These are phyloP conservation scores for Amylostereum chailletii DNA, from an alignment of 1,284 basidiomycete genomes.

Conservation along the genomic window DNA sequence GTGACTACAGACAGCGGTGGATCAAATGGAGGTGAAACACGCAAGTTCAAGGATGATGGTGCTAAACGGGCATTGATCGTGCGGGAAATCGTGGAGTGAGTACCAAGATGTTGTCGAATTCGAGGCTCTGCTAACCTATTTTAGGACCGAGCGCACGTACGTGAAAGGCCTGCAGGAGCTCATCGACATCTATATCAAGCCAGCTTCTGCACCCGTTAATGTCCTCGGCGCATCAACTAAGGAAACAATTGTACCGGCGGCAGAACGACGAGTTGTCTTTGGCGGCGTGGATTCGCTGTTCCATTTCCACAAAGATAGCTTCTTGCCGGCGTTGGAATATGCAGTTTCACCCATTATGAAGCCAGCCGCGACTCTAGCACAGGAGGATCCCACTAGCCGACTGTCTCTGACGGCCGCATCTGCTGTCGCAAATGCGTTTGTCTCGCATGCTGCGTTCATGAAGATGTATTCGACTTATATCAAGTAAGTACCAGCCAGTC, in stretches of 20 bases:
- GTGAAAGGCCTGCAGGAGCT: constrained; percentile 89
- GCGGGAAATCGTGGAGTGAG: constrained; percentile 81
- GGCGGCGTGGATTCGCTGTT: constrained; percentile 86
- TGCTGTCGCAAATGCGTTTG: constrained; percentile 83
- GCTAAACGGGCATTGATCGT: constrained; percentile 72
- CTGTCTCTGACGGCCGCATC: constrained; percentile 72
- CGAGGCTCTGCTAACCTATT: constrained; percentile 13
- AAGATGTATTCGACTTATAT: constrained; percentile 96
- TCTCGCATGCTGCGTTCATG: constrained; percentile 92
- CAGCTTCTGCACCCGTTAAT: constrained; percentile 66
- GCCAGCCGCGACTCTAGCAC: constrained; percentile 31
- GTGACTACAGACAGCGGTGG: constrained; percentile 66
- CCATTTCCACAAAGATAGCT: constrained; percentile 87
- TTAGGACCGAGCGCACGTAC: constrained; percentile 91
- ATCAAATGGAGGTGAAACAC: constrained; percentile 50
- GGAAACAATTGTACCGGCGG: constrained; percentile 79
- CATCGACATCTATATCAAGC: constrained; percentile 91
- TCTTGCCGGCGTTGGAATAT: constrained; percentile 81
- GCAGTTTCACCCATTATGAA: constrained; percentile 64
- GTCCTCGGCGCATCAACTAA: constrained; percentile 62
- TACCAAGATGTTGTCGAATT: constrained; percentile 14
- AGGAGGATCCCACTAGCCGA: constrained; percentile 63
- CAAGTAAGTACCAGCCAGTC: constrained; percentile 54
- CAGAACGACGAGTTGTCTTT: constrained; percentile 90
- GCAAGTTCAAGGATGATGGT: constrained; percentile 86